These are phyloP conservation scores for Neurospora pannonica DNA, from an alignment of 495 filamentous ascomycete species.

Conservation along the genomic window DNA sequence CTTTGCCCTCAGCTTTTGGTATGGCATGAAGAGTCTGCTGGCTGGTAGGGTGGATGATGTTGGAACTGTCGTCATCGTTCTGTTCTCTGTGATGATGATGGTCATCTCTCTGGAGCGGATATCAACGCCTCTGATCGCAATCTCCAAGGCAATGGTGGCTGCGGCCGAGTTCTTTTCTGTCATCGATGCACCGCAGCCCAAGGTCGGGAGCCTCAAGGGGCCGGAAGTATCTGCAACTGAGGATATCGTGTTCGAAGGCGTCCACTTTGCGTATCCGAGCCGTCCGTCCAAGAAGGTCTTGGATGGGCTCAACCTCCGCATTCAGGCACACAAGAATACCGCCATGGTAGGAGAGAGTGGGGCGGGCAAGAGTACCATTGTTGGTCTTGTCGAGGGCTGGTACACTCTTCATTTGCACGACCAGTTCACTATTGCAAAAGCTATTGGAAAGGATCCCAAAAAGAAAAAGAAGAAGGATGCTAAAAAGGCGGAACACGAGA, in stretches of 20 bases:
- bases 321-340: constrained; percentile 71
- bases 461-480: constrained; percentile 32
- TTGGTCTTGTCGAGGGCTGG: constrained; percentile 85
- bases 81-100: constrained; percentile 49
- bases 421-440: constrained; percentile 39
- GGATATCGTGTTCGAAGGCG: constrained; percentile 51
- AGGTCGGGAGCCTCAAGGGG: constrained; percentile 30
- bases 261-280: constrained; percentile 62
- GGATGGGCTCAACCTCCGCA: constrained; percentile 43
- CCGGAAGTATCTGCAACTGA: constrained; percentile 36
- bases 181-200: constrained; percentile 45
- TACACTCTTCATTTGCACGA: constrained; percentile 68
- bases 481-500: constrained; percentile 17
- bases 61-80: constrained; percentile 40
- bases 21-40: constrained; percentile 33
- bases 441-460: constrained; percentile 35
- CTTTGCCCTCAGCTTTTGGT: constrained; percentile 45
- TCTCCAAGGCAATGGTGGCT: constrained; percentile 44
- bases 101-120: constrained; percentile 42
- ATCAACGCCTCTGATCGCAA: constrained; percentile 41
- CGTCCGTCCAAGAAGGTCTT: constrained; percentile 54
- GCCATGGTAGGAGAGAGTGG: constrained; percentile 83
- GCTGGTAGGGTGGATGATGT: constrained; percentile 31
- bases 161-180: constrained; percentile 48
- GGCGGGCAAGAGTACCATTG: constrained; percentile 84